Conservation (phyloP, 257 asterid species). For the Forsythia suspensa region DNA sequence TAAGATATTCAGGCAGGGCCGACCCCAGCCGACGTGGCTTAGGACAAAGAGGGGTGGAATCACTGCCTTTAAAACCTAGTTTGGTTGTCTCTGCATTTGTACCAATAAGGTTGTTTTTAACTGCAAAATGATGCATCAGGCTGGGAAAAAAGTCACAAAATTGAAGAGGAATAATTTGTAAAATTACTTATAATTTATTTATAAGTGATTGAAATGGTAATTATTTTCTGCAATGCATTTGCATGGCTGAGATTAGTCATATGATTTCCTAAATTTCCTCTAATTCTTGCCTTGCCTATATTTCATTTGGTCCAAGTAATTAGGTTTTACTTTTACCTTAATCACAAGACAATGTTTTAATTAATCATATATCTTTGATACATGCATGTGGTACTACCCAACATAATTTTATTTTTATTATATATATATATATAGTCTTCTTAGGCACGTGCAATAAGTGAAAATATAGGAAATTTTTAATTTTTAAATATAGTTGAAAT, state of each 20-base stretch:
- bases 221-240: conserved; percentile 21
- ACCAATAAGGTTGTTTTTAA: conserved; percentile 35
- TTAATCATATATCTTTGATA: too few relatives aligned
- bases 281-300: conserved; percentile 35
- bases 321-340: background rate
- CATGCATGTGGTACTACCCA: too few relatives aligned
- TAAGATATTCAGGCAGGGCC: conserved; percentile 45
- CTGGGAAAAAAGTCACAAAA: conserved; percentile 18
- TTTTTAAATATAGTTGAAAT: too few relatives aligned
- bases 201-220: background rate
- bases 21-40: conserved; percentile 60
- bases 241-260: conserved; percentile 40
- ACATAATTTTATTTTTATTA: too few relatives aligned
- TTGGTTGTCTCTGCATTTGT: conserved; percentile 25
- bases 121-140: conserved; percentile 49
- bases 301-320: conserved; percentile 45
- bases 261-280: conserved; percentile 38
- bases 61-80: conserved; percentile 23
- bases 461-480: too few relatives aligned
- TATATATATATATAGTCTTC: too few relatives aligned
- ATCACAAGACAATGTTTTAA: background rate
- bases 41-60: conserved; percentile 51
- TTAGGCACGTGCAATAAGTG: too few relatives aligned
- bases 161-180: background rate
- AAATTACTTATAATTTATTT: background rate